phyloP scores from a whole-genome alignment of 495 filamentous ascomycete species.

The Hyphodiscus hymeniophilus region DNA sequence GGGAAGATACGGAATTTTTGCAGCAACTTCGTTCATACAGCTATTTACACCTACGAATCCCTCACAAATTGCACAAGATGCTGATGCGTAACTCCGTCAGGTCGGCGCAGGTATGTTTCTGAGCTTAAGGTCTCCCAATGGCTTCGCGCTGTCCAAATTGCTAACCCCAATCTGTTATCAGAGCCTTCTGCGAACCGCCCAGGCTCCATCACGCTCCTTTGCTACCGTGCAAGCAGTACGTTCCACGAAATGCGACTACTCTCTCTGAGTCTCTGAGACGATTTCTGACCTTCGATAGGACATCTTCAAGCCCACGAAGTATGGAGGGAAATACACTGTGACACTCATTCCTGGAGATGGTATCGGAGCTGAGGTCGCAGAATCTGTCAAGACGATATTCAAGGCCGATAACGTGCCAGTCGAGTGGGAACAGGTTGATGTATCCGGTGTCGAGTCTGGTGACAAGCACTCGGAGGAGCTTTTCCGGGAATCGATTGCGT shows the following conservation, averaged over 20 bases:
- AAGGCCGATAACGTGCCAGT: slow-evolving; percentile 98
- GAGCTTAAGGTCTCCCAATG: slow-evolving; percentile 12
- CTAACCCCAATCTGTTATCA: slow-evolving; percentile 28
- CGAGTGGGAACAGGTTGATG: slow-evolving; percentile 97
- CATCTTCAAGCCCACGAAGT: slow-evolving; percentile 98
- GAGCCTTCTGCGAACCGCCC: slow-evolving; percentile 48
- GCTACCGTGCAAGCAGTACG: slow-evolving; percentile 65
- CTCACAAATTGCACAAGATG: slow-evolving; percentile 35
- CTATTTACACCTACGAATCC: slow-evolving; percentile 1
- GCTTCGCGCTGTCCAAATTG: not conserved
- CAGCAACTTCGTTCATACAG: not conserved
- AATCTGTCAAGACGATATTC: slow-evolving; percentile 97
- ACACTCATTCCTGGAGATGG: slow-evolving; percentile 97
- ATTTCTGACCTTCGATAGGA: slow-evolving; percentile 35
- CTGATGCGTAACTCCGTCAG: slow-evolving; percentile 50
- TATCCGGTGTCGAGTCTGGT: slow-evolving; percentile 82
- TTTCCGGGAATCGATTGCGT: slow-evolving; percentile 89
- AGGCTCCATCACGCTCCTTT: slow-evolving; percentile 37
- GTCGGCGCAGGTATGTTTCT: slow-evolving; percentile 33
- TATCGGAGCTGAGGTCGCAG: slow-evolving; percentile 95
- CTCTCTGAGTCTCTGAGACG: not conserved
- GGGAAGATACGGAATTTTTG: not conserved
- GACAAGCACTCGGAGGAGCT: slow-evolving; percentile 87
- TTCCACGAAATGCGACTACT: not conserved
- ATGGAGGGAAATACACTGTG: slow-evolving; percentile 98